Percentiles rank a stretch among this genome's conserved stretches.
Conservation (phyloP, 1,139 yeast genomes). For the Magnusiomyces suaveolens region DNA sequence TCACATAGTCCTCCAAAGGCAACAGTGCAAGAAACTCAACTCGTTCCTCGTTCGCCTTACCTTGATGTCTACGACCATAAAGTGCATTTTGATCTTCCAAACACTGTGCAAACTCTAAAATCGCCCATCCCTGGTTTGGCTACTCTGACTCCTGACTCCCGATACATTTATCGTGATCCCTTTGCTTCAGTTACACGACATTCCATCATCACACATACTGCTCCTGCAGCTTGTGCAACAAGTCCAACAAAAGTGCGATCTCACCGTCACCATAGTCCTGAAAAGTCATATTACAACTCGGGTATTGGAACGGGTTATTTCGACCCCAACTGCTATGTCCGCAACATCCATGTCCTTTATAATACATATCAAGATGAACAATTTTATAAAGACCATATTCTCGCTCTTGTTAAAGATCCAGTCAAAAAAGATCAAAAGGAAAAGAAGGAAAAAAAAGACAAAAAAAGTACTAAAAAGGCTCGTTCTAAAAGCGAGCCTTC, state of each 20-base stretch:
- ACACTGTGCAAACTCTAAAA: neutral
- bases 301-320: neutral
- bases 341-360: neutral
- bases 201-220: neutral
- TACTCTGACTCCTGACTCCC: neutral
- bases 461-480: neutral
- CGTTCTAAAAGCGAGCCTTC: neutral
- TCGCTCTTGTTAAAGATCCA: neutral
- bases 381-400: neutral
- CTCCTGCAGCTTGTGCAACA: neutral
- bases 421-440: neutral
- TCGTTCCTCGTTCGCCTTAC: neutral
- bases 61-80: neutral
- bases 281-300: neutral
- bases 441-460: too few relatives aligned
- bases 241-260: neutral
- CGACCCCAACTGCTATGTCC: neutral
- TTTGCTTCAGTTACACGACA: neutral
- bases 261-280: neutral
- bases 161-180: neutral
- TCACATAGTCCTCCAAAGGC: neutral
- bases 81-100: slow-evolving; percentile 1
- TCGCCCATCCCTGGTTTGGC: neutral
- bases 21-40: neutral
- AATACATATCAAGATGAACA: neutral